These are phyloP conservation scores for Myriangium duriaei DNA, from an alignment of 2,329 filamentous ascomycete species.

Conservation along the genomic window DNA sequence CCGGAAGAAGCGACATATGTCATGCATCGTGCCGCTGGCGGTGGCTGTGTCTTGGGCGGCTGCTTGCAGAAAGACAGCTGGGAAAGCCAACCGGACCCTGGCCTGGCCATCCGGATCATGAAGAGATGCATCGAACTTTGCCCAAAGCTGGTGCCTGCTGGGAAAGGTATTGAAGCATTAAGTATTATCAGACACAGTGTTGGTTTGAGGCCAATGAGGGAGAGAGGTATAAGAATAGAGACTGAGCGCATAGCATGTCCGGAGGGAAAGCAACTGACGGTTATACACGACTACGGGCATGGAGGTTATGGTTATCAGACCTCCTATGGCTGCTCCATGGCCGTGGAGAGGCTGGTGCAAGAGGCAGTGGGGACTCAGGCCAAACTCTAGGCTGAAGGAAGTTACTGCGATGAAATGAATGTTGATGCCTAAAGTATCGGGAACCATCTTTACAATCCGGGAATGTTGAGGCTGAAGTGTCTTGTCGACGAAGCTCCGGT, in stretches of 20 bases:
- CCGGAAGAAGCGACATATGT: conserved; percentile 62
- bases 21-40: conserved; percentile 69
- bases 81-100: conserved; percentile 67
- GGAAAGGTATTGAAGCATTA: conserved; percentile 59
- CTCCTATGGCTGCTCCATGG: conserved; percentile 30
- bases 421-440: too few species aligned
- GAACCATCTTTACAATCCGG: too few species aligned
- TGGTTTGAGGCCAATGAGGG: conserved; percentile 63
- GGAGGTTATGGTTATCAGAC: conserved; percentile 61
- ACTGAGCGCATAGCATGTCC: conserved; percentile 49
- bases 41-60: conserved; percentile 77
- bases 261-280: conserved; percentile 31
- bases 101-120: conserved; percentile 75
- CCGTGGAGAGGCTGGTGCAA: conserved; percentile 28
- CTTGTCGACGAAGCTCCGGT: too few species aligned
- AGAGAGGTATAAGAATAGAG: conserved; percentile 64
- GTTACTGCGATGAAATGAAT: too few species aligned
- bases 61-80: conserved; percentile 69
- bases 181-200: conserved; percentile 71
- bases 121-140: conserved; percentile 54
- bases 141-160: conserved; percentile 47
- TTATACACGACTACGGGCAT: conserved; percentile 76
- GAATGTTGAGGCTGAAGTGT: too few species aligned
- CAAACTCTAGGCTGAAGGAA: too few species aligned
- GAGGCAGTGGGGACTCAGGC: too few species aligned